Evolutionary conservation across 768 basidiomycete genomes (phyloP).

Genomic region (Tubosaeta sp.): DNA sequence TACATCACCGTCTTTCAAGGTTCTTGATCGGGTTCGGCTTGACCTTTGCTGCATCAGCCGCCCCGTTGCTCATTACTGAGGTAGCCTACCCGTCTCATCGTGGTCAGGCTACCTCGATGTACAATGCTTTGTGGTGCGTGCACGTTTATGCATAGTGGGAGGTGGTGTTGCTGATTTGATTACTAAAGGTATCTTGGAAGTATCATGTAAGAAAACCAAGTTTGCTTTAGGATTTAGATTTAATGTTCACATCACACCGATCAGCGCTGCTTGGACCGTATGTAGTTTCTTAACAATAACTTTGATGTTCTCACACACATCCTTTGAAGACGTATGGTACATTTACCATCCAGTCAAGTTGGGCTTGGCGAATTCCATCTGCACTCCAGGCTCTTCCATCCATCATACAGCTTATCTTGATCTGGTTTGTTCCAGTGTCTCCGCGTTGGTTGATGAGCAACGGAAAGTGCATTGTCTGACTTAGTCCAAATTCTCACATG

Average conservation of each 20-base stretch:
- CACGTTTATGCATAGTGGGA: conserved; percentile 3
- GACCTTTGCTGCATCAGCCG: conserved; percentile 38
- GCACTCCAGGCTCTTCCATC: conserved; percentile 12
- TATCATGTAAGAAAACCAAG: conserved; percentile 24
- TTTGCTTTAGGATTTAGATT: not conserved
- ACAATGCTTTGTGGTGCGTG: conserved; percentile 41
- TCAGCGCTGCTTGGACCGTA: conserved; percentile 61
- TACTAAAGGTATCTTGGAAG: conserved; percentile 29
- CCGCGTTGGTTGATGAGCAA: conserved; percentile 37
- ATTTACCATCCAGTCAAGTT: conserved; percentile 8
- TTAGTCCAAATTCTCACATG: too few relatives aligned
- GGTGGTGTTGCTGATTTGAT: not conserved
- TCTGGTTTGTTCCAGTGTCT: conserved; percentile 34
- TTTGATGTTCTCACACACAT: not conserved
- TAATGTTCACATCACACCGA: not conserved
- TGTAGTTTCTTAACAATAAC: not conserved
- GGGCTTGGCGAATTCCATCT: conserved; percentile 18
- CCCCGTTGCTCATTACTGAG: conserved; percentile 49
- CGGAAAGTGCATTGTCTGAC: conserved; percentile 22
- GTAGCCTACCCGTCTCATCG: conserved; percentile 48
- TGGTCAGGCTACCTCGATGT: conserved; percentile 40
- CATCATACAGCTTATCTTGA: conserved; percentile 8
- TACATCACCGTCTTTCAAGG: not conserved
- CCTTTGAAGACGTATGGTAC: conserved; percentile 15
- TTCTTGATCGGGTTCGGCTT: conserved; percentile 42